Evolutionary conservation across 176 grass and related monocot genomes (phyloP), one percentile per base, ranked within the genome.

Genomic region (Raddia guianensis): DNA sequence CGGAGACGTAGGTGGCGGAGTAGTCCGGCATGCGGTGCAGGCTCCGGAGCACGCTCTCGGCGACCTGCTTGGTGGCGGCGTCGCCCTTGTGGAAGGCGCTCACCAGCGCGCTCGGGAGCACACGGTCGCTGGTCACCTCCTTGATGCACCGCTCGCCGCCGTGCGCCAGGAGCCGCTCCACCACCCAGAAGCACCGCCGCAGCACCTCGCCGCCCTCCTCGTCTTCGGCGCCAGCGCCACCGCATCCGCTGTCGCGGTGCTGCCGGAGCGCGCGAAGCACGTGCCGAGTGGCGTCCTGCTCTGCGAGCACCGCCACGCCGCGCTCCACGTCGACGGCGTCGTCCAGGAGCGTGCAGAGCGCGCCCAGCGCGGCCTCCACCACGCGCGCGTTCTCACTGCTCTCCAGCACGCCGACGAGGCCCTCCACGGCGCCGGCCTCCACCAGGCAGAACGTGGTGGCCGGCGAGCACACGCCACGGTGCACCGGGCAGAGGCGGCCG

Each of bases 41-140:
- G 80, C 82, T 76, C 79, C 88, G 84, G 56, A 99, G 92, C 55
- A 99, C 85, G 87, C 82, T 91, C 93, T 96, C 91, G 19, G 97
- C 91, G 15, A 82, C 63, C 78, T 90, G 87, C 80, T 91, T 95
- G 16, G 88, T 91, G 63, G 79, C 70, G 13, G 70, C 69, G 60
- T 91, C 91, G 3, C 97, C 93, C 79, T 68, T 99, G 57, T 93
- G 97, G 77, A 96, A 93, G 7, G 91, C 87, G 15, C 59, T 57
- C 18, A 99, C 82, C 35, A 95, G 79, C 78, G 83, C 69, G 48
- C 76, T 63, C 32, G 93, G 90, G 79, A 99, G 84, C 57, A 76
- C 76, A 8, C 93, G 85, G 21, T 99, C 88, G 1, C 66, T 32
- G 45, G 73, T 93, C 49, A 99, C 90, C 4, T 90, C 90, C 42